Evolutionary conservation across 805 yeast species (phyloP), one percentile per base, ranked within the genome.

Genomic region (Kazachstania viticola): DNA sequence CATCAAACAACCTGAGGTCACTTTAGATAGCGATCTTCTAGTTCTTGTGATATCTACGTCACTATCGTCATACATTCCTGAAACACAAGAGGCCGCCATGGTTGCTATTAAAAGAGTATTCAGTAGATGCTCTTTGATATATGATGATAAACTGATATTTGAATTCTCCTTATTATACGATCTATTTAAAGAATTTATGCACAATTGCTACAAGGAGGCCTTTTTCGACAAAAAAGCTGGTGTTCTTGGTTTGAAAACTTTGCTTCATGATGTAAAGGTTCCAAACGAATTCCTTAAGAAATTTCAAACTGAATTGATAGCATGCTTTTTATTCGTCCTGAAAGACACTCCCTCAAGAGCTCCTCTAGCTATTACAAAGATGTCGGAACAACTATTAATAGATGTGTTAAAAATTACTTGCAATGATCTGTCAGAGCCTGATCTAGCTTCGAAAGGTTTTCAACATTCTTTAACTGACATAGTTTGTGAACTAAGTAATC

Each of bases 221-320:
- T 88, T 81, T 57, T 82, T 80, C 51, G 69, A 76, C 21, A 91
- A 91, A 44, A 65, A 82, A 7, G 96, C 96, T 6, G 96, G 97
- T 25, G 76, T 88, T 24, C 49, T 81, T 17, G 97, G 98, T 15
- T 62, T 91, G 29, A 67, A 73, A 41, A 72, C 84, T 2, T 64
- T 88, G 62, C 65, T 84, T 24, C 68, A 70, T 27, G 91, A 79
- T 28, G 58, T 79, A 21, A 67, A 60, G 1, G 71, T 83, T 28
- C 82, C 95, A 1, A 60, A 73, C 3, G 59, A 65, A 2, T 85
- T 94, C 75, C 74, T 88, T 49, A 68, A 71, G 33, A 69, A 73
- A 28, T 70, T 88, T 23, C 95, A 85, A 48, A 69, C 80, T 42
- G 97, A 91, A 49, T 65, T 91, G 21, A 74, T 83, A 2, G 69